These are phyloP conservation scores for Ilyonectria mors-panacis DNA, from an alignment of 2,329 filamentous ascomycete genomes.

Conservation along the genomic window DNA sequence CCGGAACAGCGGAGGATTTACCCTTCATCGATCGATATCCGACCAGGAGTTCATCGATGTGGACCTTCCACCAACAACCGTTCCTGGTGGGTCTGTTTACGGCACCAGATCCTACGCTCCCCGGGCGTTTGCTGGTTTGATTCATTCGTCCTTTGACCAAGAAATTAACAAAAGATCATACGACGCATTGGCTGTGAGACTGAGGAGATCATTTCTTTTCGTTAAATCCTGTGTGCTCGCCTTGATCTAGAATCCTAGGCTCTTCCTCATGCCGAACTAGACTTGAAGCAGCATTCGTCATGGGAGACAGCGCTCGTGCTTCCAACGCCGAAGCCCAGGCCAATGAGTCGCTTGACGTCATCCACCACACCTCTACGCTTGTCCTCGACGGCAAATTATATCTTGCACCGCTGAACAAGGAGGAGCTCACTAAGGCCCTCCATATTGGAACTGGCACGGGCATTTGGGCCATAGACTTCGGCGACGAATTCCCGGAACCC, in stretches of 20 bases:
- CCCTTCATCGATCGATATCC: not conserved
- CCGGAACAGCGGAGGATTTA: not conserved
- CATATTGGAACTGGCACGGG: slow-evolving; percentile 39
- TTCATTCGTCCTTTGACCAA: not conserved
- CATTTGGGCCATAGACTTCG: slow-evolving; percentile 65
- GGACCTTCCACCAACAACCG: not conserved
- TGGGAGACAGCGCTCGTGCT: slow-evolving; percentile 20
- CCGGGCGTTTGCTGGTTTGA: not conserved
- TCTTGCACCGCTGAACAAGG: slow-evolving; percentile 29
- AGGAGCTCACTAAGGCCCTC: slow-evolving; percentile 22
- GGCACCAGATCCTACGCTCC: not conserved
- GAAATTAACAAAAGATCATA: not conserved
- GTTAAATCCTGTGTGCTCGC: not conserved
- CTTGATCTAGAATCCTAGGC: not conserved
- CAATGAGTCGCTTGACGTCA: slow-evolving; percentile 36
- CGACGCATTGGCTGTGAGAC: not conserved
- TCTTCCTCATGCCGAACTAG: not conserved
- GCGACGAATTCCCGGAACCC: slow-evolving; percentile 61
- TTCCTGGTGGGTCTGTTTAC: not conserved
- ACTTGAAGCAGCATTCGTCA: slow-evolving; percentile 4
- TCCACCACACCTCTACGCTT: slow-evolving; percentile 36
- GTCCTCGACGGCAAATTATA: slow-evolving; percentile 35
- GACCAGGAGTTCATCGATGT: not conserved
- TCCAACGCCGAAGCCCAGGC: slow-evolving; percentile 28
- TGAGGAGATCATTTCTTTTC: not conserved